Evolutionary conservation across 768 basidiomycete genomes (phyloP).

Genomic region (Polyporus arcularius): DNA sequence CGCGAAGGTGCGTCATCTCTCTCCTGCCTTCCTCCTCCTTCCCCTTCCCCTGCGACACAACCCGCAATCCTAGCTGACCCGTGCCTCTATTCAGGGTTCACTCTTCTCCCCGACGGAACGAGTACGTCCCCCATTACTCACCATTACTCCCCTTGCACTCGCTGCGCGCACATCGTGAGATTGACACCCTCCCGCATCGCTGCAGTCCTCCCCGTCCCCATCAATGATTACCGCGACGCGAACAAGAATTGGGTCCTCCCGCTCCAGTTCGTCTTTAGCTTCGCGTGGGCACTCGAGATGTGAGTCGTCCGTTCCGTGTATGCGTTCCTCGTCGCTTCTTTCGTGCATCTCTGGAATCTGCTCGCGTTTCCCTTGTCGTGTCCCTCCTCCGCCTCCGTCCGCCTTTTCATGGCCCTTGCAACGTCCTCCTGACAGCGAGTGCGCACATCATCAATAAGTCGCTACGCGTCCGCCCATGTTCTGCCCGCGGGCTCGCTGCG

Average conservation of each 20-base stretch:
- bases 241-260: conserved; percentile 63
- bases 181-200: neutral
- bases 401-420: too few species aligned
- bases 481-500: too few species aligned
- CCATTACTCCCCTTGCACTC: conserved; percentile 32
- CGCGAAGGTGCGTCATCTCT: conserved; percentile 57
- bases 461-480: too few species aligned
- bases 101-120: too few species aligned
- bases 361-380: too few species aligned
- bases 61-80: too few species aligned
- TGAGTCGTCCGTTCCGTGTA: conserved; percentile 37
- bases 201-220: conserved; percentile 54
- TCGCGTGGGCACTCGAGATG: conserved; percentile 80
- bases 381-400: too few species aligned
- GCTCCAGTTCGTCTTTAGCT: conserved; percentile 67
- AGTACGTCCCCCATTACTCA: conserved; percentile 29
- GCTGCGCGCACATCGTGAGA: conserved; percentile 29
- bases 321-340: neutral
- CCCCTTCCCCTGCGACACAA: neutral
- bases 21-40: conserved; percentile 1
- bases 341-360: too few species aligned
- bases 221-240: conserved; percentile 45
- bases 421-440: too few species aligned
- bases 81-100: too few species aligned
- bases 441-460: too few species aligned